These are phyloP conservation scores for Boletus barrowsii DNA, from an alignment of 768 basidiomycete species.

Conservation along the genomic window DNA sequence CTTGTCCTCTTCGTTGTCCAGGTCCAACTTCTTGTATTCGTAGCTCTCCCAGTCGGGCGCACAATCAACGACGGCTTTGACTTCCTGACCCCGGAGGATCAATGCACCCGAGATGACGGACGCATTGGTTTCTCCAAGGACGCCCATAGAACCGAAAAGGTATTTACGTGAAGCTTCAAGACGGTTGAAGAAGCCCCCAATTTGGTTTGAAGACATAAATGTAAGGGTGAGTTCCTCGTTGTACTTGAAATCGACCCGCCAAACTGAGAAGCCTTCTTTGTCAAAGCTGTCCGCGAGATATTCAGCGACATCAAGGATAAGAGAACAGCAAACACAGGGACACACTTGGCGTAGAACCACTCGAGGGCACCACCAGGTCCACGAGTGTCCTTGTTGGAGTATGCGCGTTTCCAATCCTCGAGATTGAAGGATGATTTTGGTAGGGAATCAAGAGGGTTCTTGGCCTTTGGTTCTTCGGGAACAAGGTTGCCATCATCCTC, in stretches of 20 bases:
- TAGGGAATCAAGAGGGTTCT: constrained; percentile 92
- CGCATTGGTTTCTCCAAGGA: constrained; percentile 77
- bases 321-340: background rate
- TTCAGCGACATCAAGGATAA: constrained; percentile 2
- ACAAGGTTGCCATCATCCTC: constrained; percentile 77
- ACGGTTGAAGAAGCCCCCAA: constrained; percentile 96
- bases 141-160: constrained; percentile 90
- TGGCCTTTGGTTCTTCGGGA: constrained; percentile 81
- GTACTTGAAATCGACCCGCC: constrained; percentile 97
- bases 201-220: constrained; percentile 95
- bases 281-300: constrained; percentile 59
- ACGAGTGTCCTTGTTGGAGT: constrained; percentile 97
- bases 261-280: constrained; percentile 82
- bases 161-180: constrained; percentile 97
- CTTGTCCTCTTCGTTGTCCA: constrained; percentile 73
- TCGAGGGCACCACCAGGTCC: constrained; percentile 78
- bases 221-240: constrained; percentile 86
- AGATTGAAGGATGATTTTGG: constrained; percentile 87
- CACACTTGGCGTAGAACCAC: constrained; percentile 96
- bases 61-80: constrained; percentile 64
- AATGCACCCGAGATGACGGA: constrained; percentile 79
- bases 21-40: constrained; percentile 71
- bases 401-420: constrained; percentile 96
- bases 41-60: constrained; percentile 96
- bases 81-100: constrained; percentile 79